Percentiles rank a stretch among this genome's conserved stretches.
Evolutionary conservation across 2,329 filamentous ascomycete genomes (phyloP).

Genomic region (Talaromyces albobiverticillius): DNA sequence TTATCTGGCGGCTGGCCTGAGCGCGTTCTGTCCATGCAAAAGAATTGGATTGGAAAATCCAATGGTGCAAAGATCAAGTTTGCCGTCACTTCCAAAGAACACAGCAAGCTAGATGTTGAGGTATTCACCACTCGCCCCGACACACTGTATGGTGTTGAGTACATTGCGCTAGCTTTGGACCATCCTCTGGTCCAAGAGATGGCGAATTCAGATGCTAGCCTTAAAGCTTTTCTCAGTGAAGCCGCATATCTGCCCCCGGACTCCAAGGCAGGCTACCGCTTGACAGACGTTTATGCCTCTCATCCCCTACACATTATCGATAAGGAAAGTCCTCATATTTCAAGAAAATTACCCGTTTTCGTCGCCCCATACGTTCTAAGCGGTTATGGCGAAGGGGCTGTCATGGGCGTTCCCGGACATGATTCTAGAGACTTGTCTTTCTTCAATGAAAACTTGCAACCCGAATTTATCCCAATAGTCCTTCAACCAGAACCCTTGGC

Average conservation of each 20-base stretch:
- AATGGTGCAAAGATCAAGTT: constrained; percentile 71
- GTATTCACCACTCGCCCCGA: constrained; percentile 84
- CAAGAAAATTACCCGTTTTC: constrained; percentile 65
- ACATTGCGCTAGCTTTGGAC: constrained; percentile 71
- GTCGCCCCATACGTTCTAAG: constrained; percentile 81
- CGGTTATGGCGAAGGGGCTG: constrained; percentile 81
- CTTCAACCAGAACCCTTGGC: constrained; percentile 41
- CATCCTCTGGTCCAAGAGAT: constrained; percentile 66
- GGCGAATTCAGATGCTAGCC: constrained; percentile 57
- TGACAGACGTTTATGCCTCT: constrained; percentile 60
- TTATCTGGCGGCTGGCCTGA: constrained; percentile 75
- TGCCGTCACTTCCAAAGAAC: constrained; percentile 47
- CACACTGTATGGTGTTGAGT: constrained; percentile 84
- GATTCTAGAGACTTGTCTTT: constrained; percentile 76
- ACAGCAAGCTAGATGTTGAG: constrained; percentile 51
- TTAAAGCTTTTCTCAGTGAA: constrained; percentile 65
- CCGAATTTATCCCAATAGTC: constrained; percentile 62
- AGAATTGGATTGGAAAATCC: constrained; percentile 83
- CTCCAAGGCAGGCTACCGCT: constrained; percentile 63
- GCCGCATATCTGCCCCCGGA: constrained; percentile 54
- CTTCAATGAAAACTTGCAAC: constrained; percentile 67
- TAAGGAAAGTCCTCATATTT: constrained; percentile 44
- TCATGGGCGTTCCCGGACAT: constrained; percentile 90
- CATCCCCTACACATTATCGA: constrained; percentile 62
- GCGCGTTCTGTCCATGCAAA: constrained; percentile 76